phyloP scores from a whole-genome alignment of 176 grass and related monocot species.

The Thalia dealbata region DNA sequence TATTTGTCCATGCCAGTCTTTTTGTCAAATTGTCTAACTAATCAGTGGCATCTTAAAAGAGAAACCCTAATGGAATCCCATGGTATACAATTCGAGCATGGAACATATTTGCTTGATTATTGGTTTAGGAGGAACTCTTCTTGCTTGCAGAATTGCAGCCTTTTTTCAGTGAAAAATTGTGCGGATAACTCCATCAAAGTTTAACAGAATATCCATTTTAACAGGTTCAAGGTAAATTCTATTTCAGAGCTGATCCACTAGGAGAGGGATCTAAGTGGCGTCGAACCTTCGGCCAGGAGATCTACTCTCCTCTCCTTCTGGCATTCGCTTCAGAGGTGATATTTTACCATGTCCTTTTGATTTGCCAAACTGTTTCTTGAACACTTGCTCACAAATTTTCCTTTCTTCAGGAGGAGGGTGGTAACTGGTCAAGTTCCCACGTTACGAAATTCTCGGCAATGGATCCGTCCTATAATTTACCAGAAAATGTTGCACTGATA shows the following conservation, averaged over 20 bases:
- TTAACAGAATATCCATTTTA: conserved; percentile 15
- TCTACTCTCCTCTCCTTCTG: conserved; percentile 91
- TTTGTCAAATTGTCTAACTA: neutral
- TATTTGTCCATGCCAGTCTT: neutral
- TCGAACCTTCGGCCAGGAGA: conserved; percentile 82
- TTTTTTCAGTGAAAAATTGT: neutral
- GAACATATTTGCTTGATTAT: neutral
- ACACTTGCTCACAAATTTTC: conserved; percentile 12
- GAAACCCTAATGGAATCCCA: neutral
- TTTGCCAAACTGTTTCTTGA: neutral
- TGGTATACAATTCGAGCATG: neutral
- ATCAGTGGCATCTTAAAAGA: neutral
- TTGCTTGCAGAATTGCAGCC: neutral
- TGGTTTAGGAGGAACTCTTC: neutral
- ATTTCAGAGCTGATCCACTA: conserved; percentile 71
- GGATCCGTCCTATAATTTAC: conserved; percentile 80
- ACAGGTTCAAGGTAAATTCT: conserved; percentile 84
- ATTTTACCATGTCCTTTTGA: neutral
- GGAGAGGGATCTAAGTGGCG: conserved; percentile 84
- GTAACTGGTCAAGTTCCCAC: conserved; percentile 71
- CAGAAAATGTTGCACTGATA: conserved; percentile 86
- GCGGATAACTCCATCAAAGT: neutral
- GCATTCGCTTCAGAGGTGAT: conserved; percentile 83
- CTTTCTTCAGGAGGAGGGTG: conserved; percentile 60
- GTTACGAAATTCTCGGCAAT: conserved; percentile 61